Evolutionary conservation across 495 filamentous ascomycete species (phyloP).

Genomic region (Cercophora scortea): DNA sequence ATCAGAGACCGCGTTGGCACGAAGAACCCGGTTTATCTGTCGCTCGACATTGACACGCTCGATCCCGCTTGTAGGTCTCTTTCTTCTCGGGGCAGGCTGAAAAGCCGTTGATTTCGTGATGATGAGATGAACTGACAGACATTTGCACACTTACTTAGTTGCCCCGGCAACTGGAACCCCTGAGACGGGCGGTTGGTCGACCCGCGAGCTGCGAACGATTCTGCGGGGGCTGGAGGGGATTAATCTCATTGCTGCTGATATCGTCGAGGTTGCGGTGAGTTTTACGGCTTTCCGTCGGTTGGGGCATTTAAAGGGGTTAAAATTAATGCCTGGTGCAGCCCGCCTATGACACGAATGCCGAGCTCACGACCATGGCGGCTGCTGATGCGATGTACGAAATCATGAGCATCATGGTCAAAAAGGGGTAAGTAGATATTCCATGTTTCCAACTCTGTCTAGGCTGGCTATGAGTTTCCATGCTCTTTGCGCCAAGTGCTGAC

Average conservation of each 20-base stretch:
- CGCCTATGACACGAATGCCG: constrained; percentile 79
- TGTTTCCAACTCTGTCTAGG: background rate
- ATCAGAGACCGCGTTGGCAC: constrained; percentile 58
- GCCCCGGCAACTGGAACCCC: constrained; percentile 71
- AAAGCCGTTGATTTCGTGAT: background rate
- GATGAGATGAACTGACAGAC: background rate
- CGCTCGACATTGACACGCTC: constrained; percentile 70
- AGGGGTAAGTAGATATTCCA: constrained; percentile 17
- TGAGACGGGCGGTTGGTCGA: constrained; percentile 72
- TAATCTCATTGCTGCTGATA: constrained; percentile 68
- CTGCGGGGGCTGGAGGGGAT: constrained; percentile 61
- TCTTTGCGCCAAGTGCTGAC: no score
- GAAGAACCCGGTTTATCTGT: constrained; percentile 60
- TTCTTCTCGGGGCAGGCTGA: background rate
- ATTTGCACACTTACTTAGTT: constrained; percentile 20
- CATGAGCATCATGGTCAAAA: constrained; percentile 77
- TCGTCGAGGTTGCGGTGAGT: constrained; percentile 68
- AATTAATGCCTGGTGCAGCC: constrained; percentile 34
- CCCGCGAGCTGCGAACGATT: constrained; percentile 63
- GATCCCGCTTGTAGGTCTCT: constrained; percentile 47
- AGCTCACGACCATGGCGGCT: constrained; percentile 78
- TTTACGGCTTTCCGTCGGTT: background rate
- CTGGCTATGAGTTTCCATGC: no score
- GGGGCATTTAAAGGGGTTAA: background rate
- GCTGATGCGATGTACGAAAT: constrained; percentile 80